Evolutionary conservation across 75 land plant species (phyloP).

Genomic region (Picea sitchensis): DNA sequence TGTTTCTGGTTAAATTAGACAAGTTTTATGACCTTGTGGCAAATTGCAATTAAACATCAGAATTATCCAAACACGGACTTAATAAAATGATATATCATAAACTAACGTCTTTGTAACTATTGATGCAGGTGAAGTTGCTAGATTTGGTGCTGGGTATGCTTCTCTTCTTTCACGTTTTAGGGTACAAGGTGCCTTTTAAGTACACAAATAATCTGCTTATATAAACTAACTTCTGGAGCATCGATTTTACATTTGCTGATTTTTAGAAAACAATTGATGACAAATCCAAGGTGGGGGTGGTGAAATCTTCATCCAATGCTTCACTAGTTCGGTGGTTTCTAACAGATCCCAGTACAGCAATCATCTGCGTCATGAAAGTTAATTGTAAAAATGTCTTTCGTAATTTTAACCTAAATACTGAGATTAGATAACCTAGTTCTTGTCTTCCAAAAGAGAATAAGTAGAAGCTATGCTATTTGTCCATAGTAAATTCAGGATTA

Average conservation of each 20-base stretch:
- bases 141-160: conserved; percentile 90
- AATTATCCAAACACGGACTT: no score
- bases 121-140: conserved; percentile 81
- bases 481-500: not conserved
- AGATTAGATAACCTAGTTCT: not conserved
- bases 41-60: not conserved
- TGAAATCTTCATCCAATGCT: not conserved
- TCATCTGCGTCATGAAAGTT: not conserved
- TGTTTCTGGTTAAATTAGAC: not conserved
- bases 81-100: no score
- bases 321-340: not conserved
- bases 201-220: not conserved
- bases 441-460: not conserved
- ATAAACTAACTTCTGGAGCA: conserved; percentile 10
- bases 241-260: not conserved
- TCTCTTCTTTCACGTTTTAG: not conserved
- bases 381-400: not conserved
- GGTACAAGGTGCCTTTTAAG: not conserved
- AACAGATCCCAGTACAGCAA: not conserved
- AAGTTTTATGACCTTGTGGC: not conserved
- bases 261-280: not conserved
- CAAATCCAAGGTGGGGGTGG: not conserved
- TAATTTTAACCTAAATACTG: conserved; percentile 1
- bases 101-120: not conserved
- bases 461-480: not conserved